Percentiles rank a stretch among this genome's conserved stretches.
Conservation (phyloP, 2,329 filamentous ascomycete genomes). For the Trichoderma endophyticum region DNA sequence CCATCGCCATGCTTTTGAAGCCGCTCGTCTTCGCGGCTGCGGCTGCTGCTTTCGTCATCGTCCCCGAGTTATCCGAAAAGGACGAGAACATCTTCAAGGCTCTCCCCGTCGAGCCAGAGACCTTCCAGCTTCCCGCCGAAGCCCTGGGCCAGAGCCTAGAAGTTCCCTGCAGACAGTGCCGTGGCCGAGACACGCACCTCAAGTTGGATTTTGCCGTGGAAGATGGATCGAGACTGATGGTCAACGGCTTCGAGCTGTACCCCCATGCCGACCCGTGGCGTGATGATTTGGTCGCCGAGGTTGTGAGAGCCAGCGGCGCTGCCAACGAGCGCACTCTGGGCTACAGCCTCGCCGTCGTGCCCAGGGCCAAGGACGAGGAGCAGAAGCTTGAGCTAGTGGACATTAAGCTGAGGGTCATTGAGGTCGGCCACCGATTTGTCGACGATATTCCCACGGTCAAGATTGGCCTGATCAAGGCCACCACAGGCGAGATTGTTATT, state of each 20-base stretch:
- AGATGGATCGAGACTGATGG: conserved; percentile 45
- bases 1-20: conserved; percentile 32
- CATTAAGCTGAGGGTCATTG: conserved; percentile 57
- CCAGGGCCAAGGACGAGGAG: conserved; percentile 47
- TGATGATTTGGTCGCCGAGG: conserved; percentile 43
- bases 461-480: conserved; percentile 60
- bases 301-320: conserved; percentile 41
- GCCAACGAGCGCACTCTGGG: conserved; percentile 43
- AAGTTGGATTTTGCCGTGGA: conserved; percentile 55
- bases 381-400: conserved; percentile 51
- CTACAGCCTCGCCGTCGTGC: conserved; percentile 45
- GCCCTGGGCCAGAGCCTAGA: conserved; percentile 41
- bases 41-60: conserved; percentile 50
- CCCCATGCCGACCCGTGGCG: conserved; percentile 48
- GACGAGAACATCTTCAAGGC: conserved; percentile 43
- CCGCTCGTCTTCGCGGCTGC: conserved; percentile 34
- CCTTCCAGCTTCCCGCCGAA: conserved; percentile 37
- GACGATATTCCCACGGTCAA: conserved; percentile 54
- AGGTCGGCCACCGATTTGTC: conserved; percentile 56
- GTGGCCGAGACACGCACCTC: conserved; percentile 44
- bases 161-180: conserved; percentile 54
- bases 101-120: conserved; percentile 35
- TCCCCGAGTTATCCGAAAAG: conserved; percentile 46
- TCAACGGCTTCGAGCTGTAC: conserved; percentile 62
- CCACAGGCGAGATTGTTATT: conserved; percentile 54